phyloP scores from a whole-genome alignment of 1,284 basidiomycete genomes.

The Pterulicium gracile region DNA sequence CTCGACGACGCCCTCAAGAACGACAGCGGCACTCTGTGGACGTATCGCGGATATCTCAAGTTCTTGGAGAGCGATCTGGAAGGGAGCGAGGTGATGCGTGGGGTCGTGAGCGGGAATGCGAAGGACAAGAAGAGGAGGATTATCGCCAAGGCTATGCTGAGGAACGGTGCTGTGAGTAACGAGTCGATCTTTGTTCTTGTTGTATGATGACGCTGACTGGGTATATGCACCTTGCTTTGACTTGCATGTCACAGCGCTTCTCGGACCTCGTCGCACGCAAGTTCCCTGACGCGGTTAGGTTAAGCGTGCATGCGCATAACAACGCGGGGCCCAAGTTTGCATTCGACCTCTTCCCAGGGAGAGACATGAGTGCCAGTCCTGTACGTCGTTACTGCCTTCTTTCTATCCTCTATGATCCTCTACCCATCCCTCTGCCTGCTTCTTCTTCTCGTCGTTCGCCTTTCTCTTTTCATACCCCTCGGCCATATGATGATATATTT shows the following conservation, averaged over 20 bases:
- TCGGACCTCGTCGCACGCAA: not conserved
- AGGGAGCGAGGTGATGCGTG: not conserved
- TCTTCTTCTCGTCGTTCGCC: slow-evolving; percentile 1
- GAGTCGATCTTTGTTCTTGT: not conserved
- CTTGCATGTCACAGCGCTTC: slow-evolving; percentile 1
- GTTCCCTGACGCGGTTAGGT: not conserved
- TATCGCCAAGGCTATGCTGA: slow-evolving; percentile 1
- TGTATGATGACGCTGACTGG: not conserved
- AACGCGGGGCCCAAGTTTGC: slow-evolving; percentile 1
- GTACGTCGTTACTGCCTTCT: not conserved
- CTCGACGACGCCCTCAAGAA: not conserved
- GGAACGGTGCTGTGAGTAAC: not conserved
- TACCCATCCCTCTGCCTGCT: not conserved
- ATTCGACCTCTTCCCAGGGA: slow-evolving; percentile 1
- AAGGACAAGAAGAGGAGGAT: not conserved
- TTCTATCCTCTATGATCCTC: not conserved
- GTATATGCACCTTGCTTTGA: not conserved
- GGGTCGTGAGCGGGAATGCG: not conserved
- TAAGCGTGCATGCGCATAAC: slow-evolving; percentile 1
- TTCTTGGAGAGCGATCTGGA: slow-evolving; percentile 3
- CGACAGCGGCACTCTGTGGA: not conserved
- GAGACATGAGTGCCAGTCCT: not conserved
- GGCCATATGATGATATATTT: too few relatives aligned
- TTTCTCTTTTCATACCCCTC: too few relatives aligned
- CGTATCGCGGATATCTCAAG: slow-evolving; percentile 1